Evolutionary conservation across 345 rosid genomes (phyloP).

Genomic region (Brassica rapa): DNA sequence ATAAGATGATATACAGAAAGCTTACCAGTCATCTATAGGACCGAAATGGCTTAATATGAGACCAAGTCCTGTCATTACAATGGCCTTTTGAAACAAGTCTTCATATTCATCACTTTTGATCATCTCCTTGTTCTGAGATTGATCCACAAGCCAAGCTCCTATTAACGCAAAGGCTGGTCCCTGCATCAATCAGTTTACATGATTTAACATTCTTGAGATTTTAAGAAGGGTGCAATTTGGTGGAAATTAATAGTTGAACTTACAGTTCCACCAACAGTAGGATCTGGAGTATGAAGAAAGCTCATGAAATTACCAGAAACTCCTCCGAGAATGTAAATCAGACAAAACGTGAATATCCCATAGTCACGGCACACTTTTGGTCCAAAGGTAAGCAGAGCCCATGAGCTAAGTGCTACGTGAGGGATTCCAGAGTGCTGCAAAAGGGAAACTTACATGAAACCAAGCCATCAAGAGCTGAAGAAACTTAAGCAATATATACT

Average conservation of each 20-base stretch:
- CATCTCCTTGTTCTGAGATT: constrained; percentile 61
- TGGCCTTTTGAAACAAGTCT: constrained; percentile 70
- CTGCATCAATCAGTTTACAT: constrained; percentile 41
- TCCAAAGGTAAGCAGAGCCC: constrained; percentile 80
- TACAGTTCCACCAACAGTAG: constrained; percentile 92
- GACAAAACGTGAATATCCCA: constrained; percentile 70
- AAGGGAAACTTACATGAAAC: not conserved
- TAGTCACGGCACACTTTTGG: constrained; percentile 74
- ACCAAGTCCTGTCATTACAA: constrained; percentile 60
- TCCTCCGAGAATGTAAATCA: constrained; percentile 86
- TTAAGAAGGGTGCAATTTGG: not conserved
- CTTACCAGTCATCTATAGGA: constrained; percentile 81
- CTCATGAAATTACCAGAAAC: constrained; percentile 83
- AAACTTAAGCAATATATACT: not conserved
- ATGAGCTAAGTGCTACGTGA: constrained; percentile 77
- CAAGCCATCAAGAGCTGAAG: constrained; percentile 1
- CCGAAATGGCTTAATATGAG: constrained; percentile 76
- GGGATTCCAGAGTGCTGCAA: constrained; percentile 77
- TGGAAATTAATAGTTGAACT: constrained; percentile 9
- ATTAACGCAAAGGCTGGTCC: constrained; percentile 81
- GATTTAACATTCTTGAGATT: not conserved
- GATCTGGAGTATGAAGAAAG: constrained; percentile 81
- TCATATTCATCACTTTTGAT: constrained; percentile 52
- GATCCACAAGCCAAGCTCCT: constrained; percentile 88
- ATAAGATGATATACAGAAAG: not conserved